Percentiles rank a stretch among this genome's conserved stretches.
These are phyloP conservation scores for Eucalyptus curtisii DNA, from an alignment of 345 rosid species.

Conservation along the genomic window DNA sequence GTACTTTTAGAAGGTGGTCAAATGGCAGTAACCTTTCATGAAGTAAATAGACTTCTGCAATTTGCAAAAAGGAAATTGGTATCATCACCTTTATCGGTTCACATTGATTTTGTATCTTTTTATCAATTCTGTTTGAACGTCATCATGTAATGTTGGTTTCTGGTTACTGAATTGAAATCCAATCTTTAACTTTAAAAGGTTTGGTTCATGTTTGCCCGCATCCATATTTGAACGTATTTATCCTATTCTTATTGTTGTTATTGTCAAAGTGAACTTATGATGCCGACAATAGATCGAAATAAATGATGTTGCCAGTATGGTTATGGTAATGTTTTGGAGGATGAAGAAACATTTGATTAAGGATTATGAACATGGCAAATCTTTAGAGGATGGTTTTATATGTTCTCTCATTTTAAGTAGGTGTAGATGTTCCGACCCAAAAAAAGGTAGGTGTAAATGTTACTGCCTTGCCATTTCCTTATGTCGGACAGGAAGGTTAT, in stretches of 20 bases:
- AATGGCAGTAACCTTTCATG: slow-evolving; percentile 33
- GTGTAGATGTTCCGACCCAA: not conserved
- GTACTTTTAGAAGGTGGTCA: slow-evolving; percentile 61
- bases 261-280: not conserved
- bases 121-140: not conserved
- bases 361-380: not conserved
- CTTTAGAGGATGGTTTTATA: not conserved
- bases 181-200: not conserved
- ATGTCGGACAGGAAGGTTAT: not conserved
- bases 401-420: not conserved
- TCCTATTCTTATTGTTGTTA: not conserved
- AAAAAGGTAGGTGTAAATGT: not conserved
- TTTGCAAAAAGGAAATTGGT: not conserved
- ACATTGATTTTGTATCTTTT: not conserved
- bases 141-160: not conserved
- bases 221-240: not conserved
- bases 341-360: not conserved
- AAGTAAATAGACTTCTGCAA: not conserved
- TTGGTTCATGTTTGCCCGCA: not conserved
- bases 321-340: not conserved
- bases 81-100: not conserved
- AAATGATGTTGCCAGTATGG: not conserved
- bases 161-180: not conserved
- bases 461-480: not conserved
- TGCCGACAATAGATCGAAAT: not conserved